A percentile compares a stretch with the other conserved stretches of the same genome.
Conservation (phyloP, 2,329 filamentous ascomycete genomes). For the Trichoderma lentiforme region DNA sequence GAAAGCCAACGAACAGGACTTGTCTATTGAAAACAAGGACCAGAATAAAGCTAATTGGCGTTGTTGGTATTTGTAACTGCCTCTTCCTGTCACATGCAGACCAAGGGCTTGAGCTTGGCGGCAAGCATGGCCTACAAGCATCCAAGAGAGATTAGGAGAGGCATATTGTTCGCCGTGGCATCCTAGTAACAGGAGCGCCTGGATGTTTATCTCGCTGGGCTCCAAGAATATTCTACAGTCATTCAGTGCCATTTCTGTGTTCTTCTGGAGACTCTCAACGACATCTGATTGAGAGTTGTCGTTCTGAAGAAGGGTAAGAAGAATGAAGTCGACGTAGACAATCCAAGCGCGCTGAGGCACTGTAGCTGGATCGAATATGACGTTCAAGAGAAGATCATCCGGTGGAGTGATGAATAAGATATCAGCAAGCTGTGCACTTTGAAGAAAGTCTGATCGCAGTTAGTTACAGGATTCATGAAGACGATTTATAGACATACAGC, state of each 20-base stretch:
- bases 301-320: not conserved
- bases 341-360: not conserved
- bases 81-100: not conserved
- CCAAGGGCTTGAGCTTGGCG: constrained; percentile 8
- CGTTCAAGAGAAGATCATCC: not conserved
- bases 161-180: constrained; percentile 10
- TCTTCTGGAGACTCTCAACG: not conserved
- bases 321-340: not conserved
- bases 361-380: not conserved
- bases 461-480: not conserved
- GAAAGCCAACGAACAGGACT: constrained; percentile 15
- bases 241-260: constrained; percentile 4
- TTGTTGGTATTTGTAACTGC: not conserved
- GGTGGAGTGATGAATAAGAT: not conserved
- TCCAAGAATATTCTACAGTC: constrained; percentile 10
- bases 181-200: constrained; percentile 2
- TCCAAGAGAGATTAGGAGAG: constrained; percentile 13
- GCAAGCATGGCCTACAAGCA: constrained; percentile 16
- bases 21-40: constrained; percentile 13
- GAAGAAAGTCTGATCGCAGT: not conserved
- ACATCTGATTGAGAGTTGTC: not conserved
- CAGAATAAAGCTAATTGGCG: constrained; percentile 9
- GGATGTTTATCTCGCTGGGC: constrained; percentile 11
- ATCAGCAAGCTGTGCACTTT: not conserved
- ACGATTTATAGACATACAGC: not conserved